Evolutionary conservation across 805 yeast genomes (phyloP).

Genomic region (Candida hungchunana): DNA sequence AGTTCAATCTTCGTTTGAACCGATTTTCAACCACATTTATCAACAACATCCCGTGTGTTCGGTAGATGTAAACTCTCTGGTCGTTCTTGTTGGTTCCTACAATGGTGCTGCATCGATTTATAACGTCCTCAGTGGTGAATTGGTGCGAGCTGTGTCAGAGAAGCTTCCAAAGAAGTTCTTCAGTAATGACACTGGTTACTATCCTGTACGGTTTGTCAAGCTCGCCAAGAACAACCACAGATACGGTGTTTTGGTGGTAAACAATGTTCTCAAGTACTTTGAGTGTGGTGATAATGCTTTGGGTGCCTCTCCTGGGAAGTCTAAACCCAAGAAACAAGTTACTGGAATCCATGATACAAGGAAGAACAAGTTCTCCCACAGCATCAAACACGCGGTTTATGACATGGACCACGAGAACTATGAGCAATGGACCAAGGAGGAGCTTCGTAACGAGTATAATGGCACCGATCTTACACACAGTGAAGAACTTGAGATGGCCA

Average conservation of each 20-base stretch:
- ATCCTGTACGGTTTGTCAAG: slow-evolving; percentile 10
- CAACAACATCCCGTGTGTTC: slow-evolving; percentile 13
- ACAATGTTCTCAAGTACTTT: slow-evolving; percentile 22
- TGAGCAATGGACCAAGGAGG: slow-evolving; percentile 11
- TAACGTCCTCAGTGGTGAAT: slow-evolving; percentile 21
- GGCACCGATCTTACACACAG: slow-evolving; percentile 18
- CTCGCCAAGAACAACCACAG: slow-evolving; percentile 13
- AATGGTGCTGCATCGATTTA: slow-evolving; percentile 25
- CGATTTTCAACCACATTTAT: slow-evolving; percentile 1
- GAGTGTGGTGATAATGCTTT: slow-evolving; percentile 19
- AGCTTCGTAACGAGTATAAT: slow-evolving; percentile 21
- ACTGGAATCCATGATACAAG: slow-evolving; percentile 17
- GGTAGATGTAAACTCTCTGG: slow-evolving; percentile 21
- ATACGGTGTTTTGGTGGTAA: slow-evolving; percentile 18
- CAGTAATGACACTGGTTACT: neutral
- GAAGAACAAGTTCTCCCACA: slow-evolving; percentile 17
- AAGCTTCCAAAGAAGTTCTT: slow-evolving; percentile 19
- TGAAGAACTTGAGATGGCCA: slow-evolving; percentile 26
- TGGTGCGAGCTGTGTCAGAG: slow-evolving; percentile 13
- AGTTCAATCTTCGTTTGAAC: slow-evolving; percentile 5
- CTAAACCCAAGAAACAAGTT: slow-evolving; percentile 14
- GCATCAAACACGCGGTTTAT: slow-evolving; percentile 19
- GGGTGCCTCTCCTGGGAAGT: slow-evolving; percentile 3
- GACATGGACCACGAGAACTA: slow-evolving; percentile 22
- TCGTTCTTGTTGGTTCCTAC: slow-evolving; percentile 21